Conservation (phyloP, 352 stramenopile species). For the Phytophthora fragariaefolia region DNA sequence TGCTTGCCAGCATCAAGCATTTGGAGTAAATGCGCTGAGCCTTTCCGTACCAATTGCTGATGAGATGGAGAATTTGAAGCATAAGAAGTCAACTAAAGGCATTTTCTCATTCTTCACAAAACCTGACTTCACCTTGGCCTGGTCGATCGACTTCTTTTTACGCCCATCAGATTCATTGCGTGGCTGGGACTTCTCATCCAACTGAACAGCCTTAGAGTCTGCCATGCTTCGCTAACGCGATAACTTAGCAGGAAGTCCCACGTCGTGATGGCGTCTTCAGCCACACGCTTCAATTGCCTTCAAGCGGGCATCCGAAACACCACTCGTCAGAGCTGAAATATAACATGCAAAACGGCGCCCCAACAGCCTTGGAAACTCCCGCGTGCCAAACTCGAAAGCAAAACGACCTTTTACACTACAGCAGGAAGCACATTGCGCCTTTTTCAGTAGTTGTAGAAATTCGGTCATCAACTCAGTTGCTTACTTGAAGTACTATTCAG, state of each 20-base stretch:
- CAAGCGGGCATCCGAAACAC: slow-evolving; percentile 15
- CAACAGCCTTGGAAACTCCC: slow-evolving; percentile 22
- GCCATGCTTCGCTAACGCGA: slow-evolving; percentile 9
- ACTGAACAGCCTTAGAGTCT: slow-evolving; percentile 5
- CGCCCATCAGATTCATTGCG: slow-evolving; percentile 10
- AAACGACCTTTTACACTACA: slow-evolving; percentile 10
- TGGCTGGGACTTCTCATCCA: slow-evolving; percentile 6
- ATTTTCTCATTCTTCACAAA: background rate
- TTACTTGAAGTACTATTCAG: no score
- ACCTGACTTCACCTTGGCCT: slow-evolving; percentile 26
- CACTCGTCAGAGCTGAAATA: slow-evolving; percentile 2
- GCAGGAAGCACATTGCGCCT: background rate
- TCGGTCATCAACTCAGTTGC: no score
- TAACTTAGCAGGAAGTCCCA: slow-evolving; percentile 5
- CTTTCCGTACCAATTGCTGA: slow-evolving; percentile 36
- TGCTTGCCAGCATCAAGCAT: slow-evolving; percentile 26
- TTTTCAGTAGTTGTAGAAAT: no score
- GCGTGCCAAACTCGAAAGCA: slow-evolving; percentile 13
- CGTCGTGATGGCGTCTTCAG: slow-evolving; percentile 9
- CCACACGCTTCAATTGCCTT: slow-evolving; percentile 2
- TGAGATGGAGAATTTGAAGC: background rate
- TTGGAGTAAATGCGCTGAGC: slow-evolving; percentile 30
- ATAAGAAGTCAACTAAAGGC: background rate
- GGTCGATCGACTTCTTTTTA: slow-evolving; percentile 19
- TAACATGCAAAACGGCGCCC: slow-evolving; percentile 7